Evolutionary conservation across 441 rosid genomes (phyloP).

Genomic region (Croton setiger): DNA sequence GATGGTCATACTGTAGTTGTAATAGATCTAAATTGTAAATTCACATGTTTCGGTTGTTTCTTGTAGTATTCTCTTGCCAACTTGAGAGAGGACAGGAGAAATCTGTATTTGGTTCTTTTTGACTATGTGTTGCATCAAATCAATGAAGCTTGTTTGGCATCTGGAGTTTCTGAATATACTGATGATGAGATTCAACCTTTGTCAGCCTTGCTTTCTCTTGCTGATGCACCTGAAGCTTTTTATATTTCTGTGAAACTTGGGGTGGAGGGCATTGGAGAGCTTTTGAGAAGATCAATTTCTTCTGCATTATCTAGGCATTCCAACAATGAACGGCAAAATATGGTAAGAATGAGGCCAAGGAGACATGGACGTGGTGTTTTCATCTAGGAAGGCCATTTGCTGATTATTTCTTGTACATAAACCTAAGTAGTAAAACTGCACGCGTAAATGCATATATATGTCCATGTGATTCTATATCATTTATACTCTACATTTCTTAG

Average conservation of each 20-base stretch:
- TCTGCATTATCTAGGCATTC: slow-evolving; percentile 76
- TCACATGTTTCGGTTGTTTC: slow-evolving; percentile 9
- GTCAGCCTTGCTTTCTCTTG: slow-evolving; percentile 78
- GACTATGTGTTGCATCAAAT: slow-evolving; percentile 87
- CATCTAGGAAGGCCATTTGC: neutral
- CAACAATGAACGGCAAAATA: slow-evolving; percentile 75
- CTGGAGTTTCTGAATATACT: slow-evolving; percentile 84
- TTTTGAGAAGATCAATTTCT: slow-evolving; percentile 87
- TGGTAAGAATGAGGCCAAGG: slow-evolving; percentile 42
- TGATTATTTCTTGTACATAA: neutral
- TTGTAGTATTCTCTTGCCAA: slow-evolving; percentile 89
- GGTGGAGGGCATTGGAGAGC: slow-evolving; percentile 92
- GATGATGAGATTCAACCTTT: slow-evolving; percentile 91
- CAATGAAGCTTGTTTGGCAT: slow-evolving; percentile 68
- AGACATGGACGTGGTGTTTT: neutral
- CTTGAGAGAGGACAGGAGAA: slow-evolving; percentile 90
- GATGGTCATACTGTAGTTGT: neutral
- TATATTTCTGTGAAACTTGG: slow-evolving; percentile 96
- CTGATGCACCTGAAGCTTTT: slow-evolving; percentile 96
- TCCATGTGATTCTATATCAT: neutral
- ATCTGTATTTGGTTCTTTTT: slow-evolving; percentile 82
- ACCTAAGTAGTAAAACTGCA: neutral
- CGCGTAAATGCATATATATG: neutral
- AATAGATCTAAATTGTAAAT: too few species aligned
- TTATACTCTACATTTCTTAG: too few species aligned